Conservation (phyloP, 2,329 filamentous ascomycete species). For the Myriosclerotinia scirpicola region DNA sequence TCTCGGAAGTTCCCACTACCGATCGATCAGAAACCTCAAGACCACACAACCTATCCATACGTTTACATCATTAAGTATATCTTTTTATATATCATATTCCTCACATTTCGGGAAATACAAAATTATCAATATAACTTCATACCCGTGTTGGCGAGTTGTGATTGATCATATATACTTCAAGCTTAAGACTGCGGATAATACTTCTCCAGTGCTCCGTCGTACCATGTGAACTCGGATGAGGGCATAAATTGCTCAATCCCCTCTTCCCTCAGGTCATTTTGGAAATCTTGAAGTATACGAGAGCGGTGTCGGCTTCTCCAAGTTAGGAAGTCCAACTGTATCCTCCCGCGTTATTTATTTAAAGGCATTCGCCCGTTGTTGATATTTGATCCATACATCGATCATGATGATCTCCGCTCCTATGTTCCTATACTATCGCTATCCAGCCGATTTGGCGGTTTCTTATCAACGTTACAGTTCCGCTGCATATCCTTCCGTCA, state of each 20-base stretch:
- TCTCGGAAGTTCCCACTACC: not conserved
- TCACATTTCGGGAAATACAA: constrained; percentile 18
- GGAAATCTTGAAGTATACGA: not conserved
- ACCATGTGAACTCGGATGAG: constrained; percentile 21
- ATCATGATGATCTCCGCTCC: constrained; percentile 18
- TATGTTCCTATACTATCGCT: constrained; percentile 18
- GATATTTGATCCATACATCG: constrained; percentile 1
- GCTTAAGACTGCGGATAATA: not conserved
- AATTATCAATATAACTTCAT: constrained; percentile 10
- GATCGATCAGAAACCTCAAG: not conserved
- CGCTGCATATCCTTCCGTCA: constrained; percentile 19
- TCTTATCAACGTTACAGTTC: constrained; percentile 18
- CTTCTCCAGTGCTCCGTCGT: not conserved
- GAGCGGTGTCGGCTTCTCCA: constrained; percentile 1
- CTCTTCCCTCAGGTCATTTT: constrained; percentile 1
- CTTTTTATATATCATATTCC: not conserved
- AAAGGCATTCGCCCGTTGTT: not conserved
- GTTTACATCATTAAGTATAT: not conserved
- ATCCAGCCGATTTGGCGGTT: not conserved
- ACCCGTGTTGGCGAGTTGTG: not conserved
- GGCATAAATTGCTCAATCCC: constrained; percentile 20
- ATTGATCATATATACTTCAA: constrained; percentile 13
- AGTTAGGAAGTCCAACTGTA: constrained; percentile 3
- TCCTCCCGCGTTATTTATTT: not conserved
- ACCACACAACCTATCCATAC: not conserved